Evolutionary conservation across 140 eudicot genomes (phyloP).

Genomic region (Anethum foeniculum): DNA sequence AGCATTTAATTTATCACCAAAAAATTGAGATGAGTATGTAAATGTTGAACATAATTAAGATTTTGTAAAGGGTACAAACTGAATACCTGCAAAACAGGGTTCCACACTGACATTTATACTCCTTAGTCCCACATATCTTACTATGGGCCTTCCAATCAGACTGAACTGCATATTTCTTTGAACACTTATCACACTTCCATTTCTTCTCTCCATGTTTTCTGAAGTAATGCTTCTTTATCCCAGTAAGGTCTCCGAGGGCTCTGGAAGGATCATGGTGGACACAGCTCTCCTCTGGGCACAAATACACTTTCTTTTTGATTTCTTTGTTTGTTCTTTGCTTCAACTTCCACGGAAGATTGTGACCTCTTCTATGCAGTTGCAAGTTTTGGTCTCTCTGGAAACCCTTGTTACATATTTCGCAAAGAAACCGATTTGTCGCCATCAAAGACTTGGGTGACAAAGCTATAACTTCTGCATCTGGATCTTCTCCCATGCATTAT

Average conservation of each 20-base stretch:
- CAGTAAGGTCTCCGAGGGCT: constrained; percentile 88
- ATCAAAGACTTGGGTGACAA: constrained; percentile 74
- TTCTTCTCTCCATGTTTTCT: constrained; percentile 94
- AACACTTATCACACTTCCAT: constrained; percentile 86
- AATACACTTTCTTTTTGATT: constrained; percentile 61
- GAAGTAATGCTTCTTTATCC: constrained; percentile 78
- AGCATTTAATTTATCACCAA: background rate
- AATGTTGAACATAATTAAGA: background rate
- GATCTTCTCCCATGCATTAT: constrained; percentile 38
- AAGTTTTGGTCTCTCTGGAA: constrained; percentile 85
- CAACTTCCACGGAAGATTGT: constrained; percentile 89
- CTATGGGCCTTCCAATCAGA: constrained; percentile 94
- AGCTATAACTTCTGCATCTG: constrained; percentile 95
- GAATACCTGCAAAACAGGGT: constrained; percentile 68
- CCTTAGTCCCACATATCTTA: constrained; percentile 91
- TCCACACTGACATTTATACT: constrained; percentile 92
- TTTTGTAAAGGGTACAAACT: background rate
- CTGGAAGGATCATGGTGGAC: constrained; percentile 85
- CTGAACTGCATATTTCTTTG: constrained; percentile 85
- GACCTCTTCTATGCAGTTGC: constrained; percentile 93
- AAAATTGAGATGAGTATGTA: background rate
- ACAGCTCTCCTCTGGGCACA: constrained; percentile 70
- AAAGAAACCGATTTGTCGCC: constrained; percentile 79
- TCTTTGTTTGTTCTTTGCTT: constrained; percentile 69
- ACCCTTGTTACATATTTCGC: constrained; percentile 86